Conservation (phyloP, 1,139 yeast species). For the Hansenula anomala region DNA sequence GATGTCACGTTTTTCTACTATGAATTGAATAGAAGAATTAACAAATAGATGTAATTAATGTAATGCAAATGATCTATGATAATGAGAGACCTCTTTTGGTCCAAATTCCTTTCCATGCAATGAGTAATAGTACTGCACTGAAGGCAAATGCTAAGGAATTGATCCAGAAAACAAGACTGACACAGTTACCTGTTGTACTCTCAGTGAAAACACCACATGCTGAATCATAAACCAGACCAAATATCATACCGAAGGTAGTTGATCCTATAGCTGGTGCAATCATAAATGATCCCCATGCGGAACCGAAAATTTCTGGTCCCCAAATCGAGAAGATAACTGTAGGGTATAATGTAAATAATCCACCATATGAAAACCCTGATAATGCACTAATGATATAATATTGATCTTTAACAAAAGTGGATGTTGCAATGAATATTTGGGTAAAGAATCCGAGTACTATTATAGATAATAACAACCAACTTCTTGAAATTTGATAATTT, state of each 20-base stretch:
- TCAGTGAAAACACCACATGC: slow-evolving; percentile 15
- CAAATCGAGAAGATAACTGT: slow-evolving; percentile 76
- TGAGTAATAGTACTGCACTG: slow-evolving; percentile 12
- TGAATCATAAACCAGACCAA: slow-evolving; percentile 62
- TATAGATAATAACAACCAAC: slow-evolving; percentile 40
- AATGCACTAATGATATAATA: slow-evolving; percentile 43
- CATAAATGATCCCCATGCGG: slow-evolving; percentile 91
- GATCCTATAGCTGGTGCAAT: slow-evolving; percentile 90
- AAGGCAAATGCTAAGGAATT: slow-evolving; percentile 13
- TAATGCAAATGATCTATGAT: neutral
- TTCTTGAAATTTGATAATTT: slow-evolving; percentile 30
- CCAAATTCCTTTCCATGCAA: slow-evolving; percentile 23
- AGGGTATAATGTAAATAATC: slow-evolving; percentile 80
- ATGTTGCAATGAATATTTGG: slow-evolving; percentile 26
- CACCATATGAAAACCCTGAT: slow-evolving; percentile 77
- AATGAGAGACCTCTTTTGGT: slow-evolving; percentile 6
- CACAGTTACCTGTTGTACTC: slow-evolving; percentile 5
- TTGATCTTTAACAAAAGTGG: slow-evolving; percentile 9
- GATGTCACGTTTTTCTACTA: too few relatives aligned
- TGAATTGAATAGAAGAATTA: too few relatives aligned
- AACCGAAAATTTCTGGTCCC: slow-evolving; percentile 89
- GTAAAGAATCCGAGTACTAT: slow-evolving; percentile 41
- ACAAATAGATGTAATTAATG: too few relatives aligned
- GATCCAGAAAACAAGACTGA: slow-evolving; percentile 18
- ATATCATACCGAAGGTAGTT: slow-evolving; percentile 61